Evolutionary conservation across 2,329 filamentous ascomycete genomes (phyloP).

Genomic region (Bertia moriformis): DNA sequence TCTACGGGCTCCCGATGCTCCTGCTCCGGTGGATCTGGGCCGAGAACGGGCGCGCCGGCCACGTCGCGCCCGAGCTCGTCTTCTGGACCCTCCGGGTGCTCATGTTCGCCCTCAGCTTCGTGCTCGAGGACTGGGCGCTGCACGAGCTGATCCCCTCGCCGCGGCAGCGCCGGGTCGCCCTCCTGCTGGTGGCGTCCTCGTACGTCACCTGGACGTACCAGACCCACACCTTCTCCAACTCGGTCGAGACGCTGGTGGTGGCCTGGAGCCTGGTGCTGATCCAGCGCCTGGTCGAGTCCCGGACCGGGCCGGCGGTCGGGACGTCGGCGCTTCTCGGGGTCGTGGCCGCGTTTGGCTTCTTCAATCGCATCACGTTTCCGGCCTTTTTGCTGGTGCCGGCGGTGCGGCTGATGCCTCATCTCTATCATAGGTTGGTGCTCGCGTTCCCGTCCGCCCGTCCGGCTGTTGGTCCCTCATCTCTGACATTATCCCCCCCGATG

Average conservation of each 20-base stretch:
- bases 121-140: conserved; percentile 93
- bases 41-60: conserved; percentile 1
- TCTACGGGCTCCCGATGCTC: conserved; percentile 87
- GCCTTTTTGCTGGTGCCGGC: conserved; percentile 79
- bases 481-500: conserved; percentile 6
- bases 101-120: conserved; percentile 92
- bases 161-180: conserved; percentile 56
- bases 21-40: conserved; percentile 85
- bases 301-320: conserved; percentile 45
- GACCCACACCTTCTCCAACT: conserved; percentile 98
- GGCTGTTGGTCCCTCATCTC: conserved; percentile 11
- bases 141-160: conserved; percentile 74
- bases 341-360: conserved; percentile 71
- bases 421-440: conserved; percentile 56
- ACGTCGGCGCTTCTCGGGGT: conserved; percentile 68
- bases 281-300: conserved; percentile 66
- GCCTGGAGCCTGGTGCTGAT: conserved; percentile 89
- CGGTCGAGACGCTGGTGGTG: conserved; percentile 82
- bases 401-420: conserved; percentile 71
- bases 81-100: conserved; percentile 79
- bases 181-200: conserved; percentile 79
- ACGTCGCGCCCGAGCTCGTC: conserved; percentile 28
- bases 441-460: conserved; percentile 3
- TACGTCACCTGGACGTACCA: conserved; percentile 99
- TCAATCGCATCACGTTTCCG: conserved; percentile 95